These are phyloP conservation scores for Euphorbia celastroides DNA, from an alignment of 441 rosid species.

Conservation along the genomic window DNA sequence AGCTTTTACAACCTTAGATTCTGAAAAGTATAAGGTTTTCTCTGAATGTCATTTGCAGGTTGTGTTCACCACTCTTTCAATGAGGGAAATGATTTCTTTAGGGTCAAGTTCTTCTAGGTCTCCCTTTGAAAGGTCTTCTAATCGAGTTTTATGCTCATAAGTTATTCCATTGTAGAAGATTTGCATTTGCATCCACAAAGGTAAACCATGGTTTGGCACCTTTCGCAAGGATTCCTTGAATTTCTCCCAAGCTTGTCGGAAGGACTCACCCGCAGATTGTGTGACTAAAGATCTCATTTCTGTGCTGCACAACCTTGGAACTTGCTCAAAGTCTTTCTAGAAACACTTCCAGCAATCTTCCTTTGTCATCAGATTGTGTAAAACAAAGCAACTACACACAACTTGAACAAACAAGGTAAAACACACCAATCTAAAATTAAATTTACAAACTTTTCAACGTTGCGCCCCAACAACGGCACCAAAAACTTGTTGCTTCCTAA, in stretches of 20 bases:
- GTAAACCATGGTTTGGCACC: neutral
- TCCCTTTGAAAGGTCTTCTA: neutral
- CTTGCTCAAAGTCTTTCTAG: too few relatives aligned
- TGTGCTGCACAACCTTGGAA: too few relatives aligned
- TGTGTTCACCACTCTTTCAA: neutral
- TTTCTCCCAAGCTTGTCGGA: neutral
- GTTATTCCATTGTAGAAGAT: neutral
- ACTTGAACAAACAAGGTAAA: too few relatives aligned
- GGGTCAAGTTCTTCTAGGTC: neutral
- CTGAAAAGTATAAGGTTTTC: neutral
- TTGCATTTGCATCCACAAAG: neutral
- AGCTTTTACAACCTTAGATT: neutral
- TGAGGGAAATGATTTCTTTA: neutral
- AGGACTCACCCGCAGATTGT: too few relatives aligned
- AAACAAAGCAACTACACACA: too few relatives aligned
- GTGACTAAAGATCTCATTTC: too few relatives aligned
- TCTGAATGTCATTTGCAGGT: neutral
- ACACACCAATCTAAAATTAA: too few relatives aligned
- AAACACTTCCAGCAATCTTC: too few relatives aligned
- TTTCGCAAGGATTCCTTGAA: neutral
- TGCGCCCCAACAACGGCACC: too few relatives aligned
- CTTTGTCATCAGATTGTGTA: too few relatives aligned
- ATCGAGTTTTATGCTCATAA: neutral
- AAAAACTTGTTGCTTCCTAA: too few relatives aligned
- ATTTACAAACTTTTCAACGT: too few relatives aligned